Base-by-base conservation (phyloP, 768 basidiomycete genomes). In the Boletus coccyginus region DNA sequence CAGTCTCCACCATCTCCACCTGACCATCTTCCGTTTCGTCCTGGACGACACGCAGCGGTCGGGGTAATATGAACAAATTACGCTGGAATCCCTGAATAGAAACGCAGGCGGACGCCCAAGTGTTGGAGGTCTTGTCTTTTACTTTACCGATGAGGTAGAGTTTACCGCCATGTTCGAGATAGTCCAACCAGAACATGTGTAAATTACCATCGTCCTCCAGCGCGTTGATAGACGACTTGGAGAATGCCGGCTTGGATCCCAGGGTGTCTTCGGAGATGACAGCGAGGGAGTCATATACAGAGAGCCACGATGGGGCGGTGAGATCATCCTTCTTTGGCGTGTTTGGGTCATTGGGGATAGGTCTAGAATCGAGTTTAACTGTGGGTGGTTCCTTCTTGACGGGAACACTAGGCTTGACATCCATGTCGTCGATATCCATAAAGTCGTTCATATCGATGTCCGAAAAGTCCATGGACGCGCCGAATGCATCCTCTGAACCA, bases 121-220 rank as follows among this genome's bases (percentile, higher is more conserved):
- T 66, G 46, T 56, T 52, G 4, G 83, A 81, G 6, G 76, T 73
- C 71, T 87, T 88, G 73, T 95, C 93, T 62, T 88, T 84, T 42
- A 94, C 81, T 73, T 98, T 98, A 8, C 97, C 97, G 43, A 92
- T 83, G 60, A 99, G 88, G 68, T 92, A 88, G 5, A 99, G 76
- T 56, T 82, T 84, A 16, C 94, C 96, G 16, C 89, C 83, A 46
- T 83, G 81, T 68, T 98, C 94, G 35, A 95, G 83, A 65, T 93
- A 93, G 67, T 99, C 97, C 21, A 98, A 77, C 97, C 97, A 99
- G 77, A 88, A 99, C 78, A 99, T 94, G 29, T 82, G 82, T 14
- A 98, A 74, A 4, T 86, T 89, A 2, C 92, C 94, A 60, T 97
- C 93, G 5, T 82, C 74, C 66, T 98, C 92, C 3, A 94, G 78